Percentiles rank a stretch among this genome's conserved stretches.
phyloP scores from a whole-genome alignment of 2,329 filamentous ascomycete genomes.

The Fusarium cicatricum region DNA sequence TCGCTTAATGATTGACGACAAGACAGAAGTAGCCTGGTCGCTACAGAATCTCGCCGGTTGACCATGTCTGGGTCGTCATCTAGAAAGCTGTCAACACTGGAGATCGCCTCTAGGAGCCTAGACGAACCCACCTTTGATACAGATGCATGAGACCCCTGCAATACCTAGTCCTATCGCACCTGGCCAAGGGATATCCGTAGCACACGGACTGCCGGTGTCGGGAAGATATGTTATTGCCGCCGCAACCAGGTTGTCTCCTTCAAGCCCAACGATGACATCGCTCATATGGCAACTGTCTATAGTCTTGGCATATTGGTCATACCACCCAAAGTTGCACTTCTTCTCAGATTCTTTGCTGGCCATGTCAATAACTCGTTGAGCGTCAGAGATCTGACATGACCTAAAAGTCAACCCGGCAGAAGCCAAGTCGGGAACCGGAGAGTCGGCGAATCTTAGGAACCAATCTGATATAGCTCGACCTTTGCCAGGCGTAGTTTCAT shows the following conservation, averaged over 20 bases:
- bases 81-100: conserved; percentile 36
- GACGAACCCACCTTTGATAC: conserved; percentile 60
- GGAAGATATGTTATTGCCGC: conserved; percentile 63
- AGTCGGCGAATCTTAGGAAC: conserved; percentile 60
- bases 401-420: conserved; percentile 55
- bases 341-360: conserved; percentile 57
- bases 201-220: conserved; percentile 54
- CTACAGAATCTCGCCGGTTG: conserved; percentile 57
- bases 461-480: conserved; percentile 63
- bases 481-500: conserved; percentile 53
- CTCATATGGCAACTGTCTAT: conserved; percentile 57
- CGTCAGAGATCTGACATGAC: conserved; percentile 56
- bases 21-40: conserved; percentile 61
- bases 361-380: conserved; percentile 57
- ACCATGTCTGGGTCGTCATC: conserved; percentile 54
- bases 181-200: conserved; percentile 65
- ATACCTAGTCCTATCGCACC: conserved; percentile 58
- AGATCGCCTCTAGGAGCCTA: neutral
- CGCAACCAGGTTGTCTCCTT: conserved; percentile 59
- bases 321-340: conserved; percentile 63
- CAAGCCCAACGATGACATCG: conserved; percentile 63
- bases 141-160: conserved; percentile 68
- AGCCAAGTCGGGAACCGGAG: conserved; percentile 52
- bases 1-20: conserved; percentile 58
- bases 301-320: conserved; percentile 64